phyloP scores from a whole-genome alignment of 2,329 filamentous ascomycete species.

The Pseudogymnoascus sp. region DNA sequence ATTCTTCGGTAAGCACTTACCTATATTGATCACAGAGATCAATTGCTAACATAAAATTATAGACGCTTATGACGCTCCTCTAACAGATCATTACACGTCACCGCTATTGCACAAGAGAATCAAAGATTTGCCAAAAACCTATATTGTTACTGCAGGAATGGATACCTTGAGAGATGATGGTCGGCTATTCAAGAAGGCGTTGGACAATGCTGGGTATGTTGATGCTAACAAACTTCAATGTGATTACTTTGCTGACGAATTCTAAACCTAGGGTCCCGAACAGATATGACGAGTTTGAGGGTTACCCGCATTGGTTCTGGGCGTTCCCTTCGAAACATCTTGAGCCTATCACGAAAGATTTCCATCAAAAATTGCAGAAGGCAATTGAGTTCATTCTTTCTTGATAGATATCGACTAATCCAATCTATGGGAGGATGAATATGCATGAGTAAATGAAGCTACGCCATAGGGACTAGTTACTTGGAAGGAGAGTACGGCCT shows the following conservation, averaged over 20 bases:
- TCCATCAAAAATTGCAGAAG: constrained; percentile 12
- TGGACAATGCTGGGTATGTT: constrained; percentile 14
- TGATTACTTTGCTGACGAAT: too few relatives aligned
- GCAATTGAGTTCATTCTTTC: constrained; percentile 16
- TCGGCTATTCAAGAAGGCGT: constrained; percentile 25
- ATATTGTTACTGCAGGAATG: constrained; percentile 26
- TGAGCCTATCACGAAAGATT: not conserved
- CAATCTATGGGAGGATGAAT: not conserved
- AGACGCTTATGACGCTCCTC: too few relatives aligned
- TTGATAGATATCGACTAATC: not conserved
- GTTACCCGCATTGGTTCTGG: constrained; percentile 33
- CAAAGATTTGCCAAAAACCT: constrained; percentile 28
- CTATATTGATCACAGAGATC: too few relatives aligned
- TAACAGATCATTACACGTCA: constrained; percentile 23
- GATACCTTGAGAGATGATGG: constrained; percentile 32
- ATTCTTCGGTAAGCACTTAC: too few relatives aligned
- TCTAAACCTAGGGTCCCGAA: constrained; percentile 23
- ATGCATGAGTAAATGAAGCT: too few relatives aligned
- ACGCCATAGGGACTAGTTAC: too few relatives aligned
- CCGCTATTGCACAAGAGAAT: constrained; percentile 27
- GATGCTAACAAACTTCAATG: not conserved
- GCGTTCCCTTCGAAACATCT: constrained; percentile 27
- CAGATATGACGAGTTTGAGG: constrained; percentile 28
- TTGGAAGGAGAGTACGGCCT: too few relatives aligned
- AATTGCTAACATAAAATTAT: too few relatives aligned